phyloP scores from a whole-genome alignment of 2,329 filamentous ascomycete genomes.

The Aspergillus neoniger region DNA sequence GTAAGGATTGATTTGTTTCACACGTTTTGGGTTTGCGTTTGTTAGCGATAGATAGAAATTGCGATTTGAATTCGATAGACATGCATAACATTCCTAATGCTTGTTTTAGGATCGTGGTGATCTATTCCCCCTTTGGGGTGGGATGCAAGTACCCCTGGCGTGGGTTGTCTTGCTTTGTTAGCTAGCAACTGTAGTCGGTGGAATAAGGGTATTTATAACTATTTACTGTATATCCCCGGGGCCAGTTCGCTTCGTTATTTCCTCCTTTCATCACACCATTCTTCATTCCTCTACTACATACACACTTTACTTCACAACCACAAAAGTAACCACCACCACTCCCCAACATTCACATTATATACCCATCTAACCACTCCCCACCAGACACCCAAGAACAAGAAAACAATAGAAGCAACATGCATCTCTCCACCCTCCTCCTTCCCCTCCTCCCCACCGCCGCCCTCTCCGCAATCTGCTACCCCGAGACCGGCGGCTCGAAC shows the following conservation, averaged over 20 bases:
- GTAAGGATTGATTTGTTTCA: neutral
- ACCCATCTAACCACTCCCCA: neutral
- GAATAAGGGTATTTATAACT: neutral
- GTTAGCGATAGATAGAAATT: neutral
- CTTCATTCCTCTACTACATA: too few relatives aligned
- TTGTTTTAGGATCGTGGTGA: too few relatives aligned
- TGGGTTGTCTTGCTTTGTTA: neutral
- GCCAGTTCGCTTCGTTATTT: neutral
- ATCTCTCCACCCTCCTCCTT: neutral
- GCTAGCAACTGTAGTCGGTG: neutral
- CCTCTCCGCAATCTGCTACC: neutral
- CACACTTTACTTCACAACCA: neutral
- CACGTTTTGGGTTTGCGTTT: neutral
- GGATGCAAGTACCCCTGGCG: neutral
- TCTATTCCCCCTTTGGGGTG: neutral
- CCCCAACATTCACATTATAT: neutral
- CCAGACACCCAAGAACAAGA: neutral
- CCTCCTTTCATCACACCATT: neutral
- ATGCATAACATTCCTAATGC: neutral
- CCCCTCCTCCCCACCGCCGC: neutral
- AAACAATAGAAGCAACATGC: neutral
- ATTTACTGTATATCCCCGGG: too few relatives aligned
- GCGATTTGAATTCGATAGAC: neutral
- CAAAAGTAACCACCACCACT: neutral
- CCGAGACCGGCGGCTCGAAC: neutral